Base-by-base conservation (phyloP, 345 rosid species). In the Xanthoceras sorbifolium region DNA sequence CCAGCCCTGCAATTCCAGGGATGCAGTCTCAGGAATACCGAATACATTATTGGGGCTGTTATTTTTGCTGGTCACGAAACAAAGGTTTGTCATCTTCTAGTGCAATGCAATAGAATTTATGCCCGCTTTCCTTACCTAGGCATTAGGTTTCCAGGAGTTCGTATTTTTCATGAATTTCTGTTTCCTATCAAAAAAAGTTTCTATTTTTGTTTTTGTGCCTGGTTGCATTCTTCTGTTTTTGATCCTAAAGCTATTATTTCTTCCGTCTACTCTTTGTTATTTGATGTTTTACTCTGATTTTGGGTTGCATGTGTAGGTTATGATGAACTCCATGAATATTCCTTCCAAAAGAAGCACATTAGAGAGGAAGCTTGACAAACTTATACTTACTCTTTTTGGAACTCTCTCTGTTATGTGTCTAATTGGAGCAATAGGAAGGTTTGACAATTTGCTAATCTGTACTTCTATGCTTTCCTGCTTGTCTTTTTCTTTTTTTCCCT, bases 301-400 rank as follows among this genome's bases (percentile, higher is more conserved):
- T 82, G 73, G 60, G n/a, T 64, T 80, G 64, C 46, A 73, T 79
- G 59, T 83, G 76, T 87, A 94, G 99, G 98, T 97, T 77, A 97
- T 97, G 98, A 97, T 97, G 99, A 97, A 97, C 84, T 89, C 99
- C 54, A 92, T 94, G 99, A 97, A 97, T 75, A 94, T 96, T 82
- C 99, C 99, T 83, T 97, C 98, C 67, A 97, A 97, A 85, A 89
- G 99, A 85, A 97, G 99, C 85, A 97, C 99, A 40, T 80, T 97
- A 78, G 99, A 97, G 85, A 93, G 97, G 89, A 97, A 94, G 84
- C 98, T 97, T 76, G 99, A 97, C 90, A 94, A 91, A 89, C 99
- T 94, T 76, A 97, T 97, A 74, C 95, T 97, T 54, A 72, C 90
- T 38, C 94, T 97, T 48, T 93, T 97, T 77, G 89, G 89, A 75